Evolutionary conservation across 495 filamentous ascomycete species (phyloP).

Genomic region (Jackrogersella minutella): DNA sequence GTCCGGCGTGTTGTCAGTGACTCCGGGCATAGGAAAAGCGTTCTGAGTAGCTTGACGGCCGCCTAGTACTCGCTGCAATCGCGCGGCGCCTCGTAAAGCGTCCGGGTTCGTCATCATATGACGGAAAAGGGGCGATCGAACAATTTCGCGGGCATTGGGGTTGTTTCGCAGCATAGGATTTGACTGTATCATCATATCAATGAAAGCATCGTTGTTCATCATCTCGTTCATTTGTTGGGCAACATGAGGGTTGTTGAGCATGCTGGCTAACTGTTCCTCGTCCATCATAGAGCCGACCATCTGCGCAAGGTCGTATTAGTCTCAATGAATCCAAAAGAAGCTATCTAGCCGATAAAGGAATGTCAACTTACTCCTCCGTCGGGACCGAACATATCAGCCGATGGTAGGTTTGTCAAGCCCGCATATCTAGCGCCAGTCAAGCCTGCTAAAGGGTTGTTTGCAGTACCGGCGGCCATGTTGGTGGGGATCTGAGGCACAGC

Average conservation of each 20-base stretch:
- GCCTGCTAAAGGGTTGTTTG: conserved; percentile 87
- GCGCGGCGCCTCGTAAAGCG: conserved; percentile 76
- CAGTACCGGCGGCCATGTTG: conserved; percentile 91
- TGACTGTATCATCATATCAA: conserved; percentile 89
- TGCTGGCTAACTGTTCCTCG: conserved; percentile 78
- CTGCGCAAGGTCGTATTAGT: conserved; percentile 58
- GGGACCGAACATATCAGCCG: conserved; percentile 88
- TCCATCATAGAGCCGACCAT: conserved; percentile 86
- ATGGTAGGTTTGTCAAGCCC: conserved; percentile 87
- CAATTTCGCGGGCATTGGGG: conserved; percentile 81
- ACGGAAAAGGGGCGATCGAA: conserved; percentile 85
- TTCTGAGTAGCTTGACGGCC: conserved; percentile 53
- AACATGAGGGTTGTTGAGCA: conserved; percentile 87
- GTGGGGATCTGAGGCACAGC: conserved; percentile 72
- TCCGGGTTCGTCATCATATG: conserved; percentile 96
- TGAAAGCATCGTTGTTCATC: conserved; percentile 87
- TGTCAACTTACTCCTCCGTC: conserved; percentile 87
- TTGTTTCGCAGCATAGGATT: conserved; percentile 89
- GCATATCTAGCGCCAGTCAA: conserved; percentile 95
- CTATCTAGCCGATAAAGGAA: not conserved
- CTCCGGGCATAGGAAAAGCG: conserved; percentile 88
- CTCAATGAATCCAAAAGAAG: not conserved
- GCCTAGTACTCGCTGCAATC: conserved; percentile 77
- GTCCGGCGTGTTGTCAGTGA: conserved; percentile 73
- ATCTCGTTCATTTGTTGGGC: conserved; percentile 89